Percentiles rank a stretch among this genome's conserved stretches.
phyloP scores from a whole-genome alignment of 345 rosid genomes.

The Corchorus capsularis region DNA sequence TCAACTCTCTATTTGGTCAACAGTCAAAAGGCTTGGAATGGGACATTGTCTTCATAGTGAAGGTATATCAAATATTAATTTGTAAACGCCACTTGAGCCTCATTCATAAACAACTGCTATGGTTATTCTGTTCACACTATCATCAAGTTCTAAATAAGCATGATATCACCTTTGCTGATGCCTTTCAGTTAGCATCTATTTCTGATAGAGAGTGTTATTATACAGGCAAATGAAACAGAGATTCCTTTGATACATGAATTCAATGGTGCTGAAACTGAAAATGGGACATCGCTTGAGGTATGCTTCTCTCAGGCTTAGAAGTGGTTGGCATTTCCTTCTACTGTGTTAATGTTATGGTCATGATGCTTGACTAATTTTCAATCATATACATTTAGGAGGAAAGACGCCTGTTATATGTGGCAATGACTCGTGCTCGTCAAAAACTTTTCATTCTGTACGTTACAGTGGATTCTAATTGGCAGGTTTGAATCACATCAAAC shows the following conservation, averaged over 20 bases:
- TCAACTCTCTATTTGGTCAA: conserved; percentile 33
- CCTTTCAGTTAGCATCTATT: conserved; percentile 3
- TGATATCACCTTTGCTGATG: background rate
- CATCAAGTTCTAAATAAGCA: background rate
- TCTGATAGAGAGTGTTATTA: conserved; percentile 12
- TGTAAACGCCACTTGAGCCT: background rate
- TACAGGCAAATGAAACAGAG: conserved; percentile 92
- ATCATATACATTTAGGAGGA: conserved; percentile 65
- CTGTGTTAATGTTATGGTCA: background rate
- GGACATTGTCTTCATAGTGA: conserved; percentile 90
- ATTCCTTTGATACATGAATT: conserved; percentile 83
- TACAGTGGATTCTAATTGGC: conserved; percentile 87
- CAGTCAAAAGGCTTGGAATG: conserved; percentile 99
- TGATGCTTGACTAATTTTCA: conserved; percentile 23
- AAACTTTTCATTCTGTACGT: conserved; percentile 77
- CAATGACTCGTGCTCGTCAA: conserved; percentile 95
- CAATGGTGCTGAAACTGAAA: conserved; percentile 49
- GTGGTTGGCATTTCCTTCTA: background rate
- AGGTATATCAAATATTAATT: conserved; percentile 48
- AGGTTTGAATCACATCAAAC: conserved; percentile 52
- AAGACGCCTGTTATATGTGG: conserved; percentile 85
- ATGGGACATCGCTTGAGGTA: conserved; percentile 74
- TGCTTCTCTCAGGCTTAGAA: conserved; percentile 18
- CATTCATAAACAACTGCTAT: background rate
- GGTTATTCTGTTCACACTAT: background rate